Percentiles rank a stretch among this genome's conserved stretches.
Conservation (phyloP, 192 early-diverging fungal genomes). For the Coemansia sp. region DNA sequence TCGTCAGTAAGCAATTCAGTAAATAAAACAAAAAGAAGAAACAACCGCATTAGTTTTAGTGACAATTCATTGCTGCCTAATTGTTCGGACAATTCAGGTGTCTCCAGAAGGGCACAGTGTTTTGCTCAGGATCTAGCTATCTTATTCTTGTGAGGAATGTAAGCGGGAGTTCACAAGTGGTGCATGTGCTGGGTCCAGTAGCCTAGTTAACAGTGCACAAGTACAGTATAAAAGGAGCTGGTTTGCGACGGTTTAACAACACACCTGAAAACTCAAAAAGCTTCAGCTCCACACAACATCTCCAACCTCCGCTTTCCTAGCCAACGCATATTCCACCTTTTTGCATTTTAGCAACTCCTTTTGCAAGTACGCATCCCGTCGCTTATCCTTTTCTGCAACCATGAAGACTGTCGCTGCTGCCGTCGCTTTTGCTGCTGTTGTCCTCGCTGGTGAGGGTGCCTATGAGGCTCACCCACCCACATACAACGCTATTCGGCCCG, state of each 20-base stretch:
- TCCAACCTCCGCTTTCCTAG: neutral
- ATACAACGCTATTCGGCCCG: conserved; percentile 8
- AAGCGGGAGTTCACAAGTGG: no score
- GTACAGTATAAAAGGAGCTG: neutral
- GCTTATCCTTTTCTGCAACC: conserved; percentile 4
- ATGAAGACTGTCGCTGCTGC: conserved; percentile 48
- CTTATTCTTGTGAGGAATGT: neutral
- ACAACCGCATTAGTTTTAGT: neutral
- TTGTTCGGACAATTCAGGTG: neutral
- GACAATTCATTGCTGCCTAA: neutral
- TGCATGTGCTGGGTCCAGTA: neutral
- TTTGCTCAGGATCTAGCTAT: neutral
- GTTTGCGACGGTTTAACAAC: neutral
- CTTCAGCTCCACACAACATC: neutral
- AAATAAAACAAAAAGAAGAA: neutral
- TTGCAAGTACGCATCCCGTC: neutral
- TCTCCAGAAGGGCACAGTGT: neutral
- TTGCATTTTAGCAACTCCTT: neutral
- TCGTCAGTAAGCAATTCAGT: no score
- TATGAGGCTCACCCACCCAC: conserved; percentile 33
- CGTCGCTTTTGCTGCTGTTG: conserved; percentile 28
- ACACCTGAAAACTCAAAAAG: neutral
- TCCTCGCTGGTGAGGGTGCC: conserved; percentile 31
- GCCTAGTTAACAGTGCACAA: neutral
- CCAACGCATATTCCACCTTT: neutral